Evolutionary conservation across 2,329 filamentous ascomycete species (phyloP).

Genomic region (Exophiala viscosa): DNA sequence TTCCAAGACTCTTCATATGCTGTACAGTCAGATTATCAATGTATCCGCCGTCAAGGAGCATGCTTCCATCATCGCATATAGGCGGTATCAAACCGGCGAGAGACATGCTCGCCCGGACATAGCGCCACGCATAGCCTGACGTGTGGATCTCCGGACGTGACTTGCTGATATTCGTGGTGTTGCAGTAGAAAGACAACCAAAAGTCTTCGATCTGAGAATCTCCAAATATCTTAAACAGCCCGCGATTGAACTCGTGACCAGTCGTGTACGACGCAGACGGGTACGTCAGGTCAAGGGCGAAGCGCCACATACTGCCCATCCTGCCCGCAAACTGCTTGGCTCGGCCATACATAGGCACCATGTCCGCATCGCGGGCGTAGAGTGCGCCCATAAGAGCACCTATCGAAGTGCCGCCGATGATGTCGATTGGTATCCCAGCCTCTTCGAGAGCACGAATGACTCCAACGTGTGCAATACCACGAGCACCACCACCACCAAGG

Average conservation of each 20-base stretch:
- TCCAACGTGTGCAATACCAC: constrained; percentile 88
- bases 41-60: constrained; percentile 95
- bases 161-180: constrained; percentile 98
- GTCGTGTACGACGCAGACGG: constrained; percentile 96
- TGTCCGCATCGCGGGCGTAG: constrained; percentile 92
- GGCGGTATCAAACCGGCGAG: constrained; percentile 88
- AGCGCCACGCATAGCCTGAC: constrained; percentile 95
- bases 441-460: constrained; percentile 95
- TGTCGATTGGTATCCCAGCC: constrained; percentile 90
- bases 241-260: constrained; percentile 96
- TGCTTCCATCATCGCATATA: constrained; percentile 92
- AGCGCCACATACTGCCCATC: constrained; percentile 99
- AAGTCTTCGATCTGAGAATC: constrained; percentile 98
- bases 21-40: constrained; percentile 95
- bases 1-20: constrained; percentile 93
- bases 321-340: constrained; percentile 96
- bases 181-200: constrained; percentile 98
- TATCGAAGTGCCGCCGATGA: constrained; percentile 93
- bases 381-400: constrained; percentile 92
- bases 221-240: constrained; percentile 97
- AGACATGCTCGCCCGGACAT: constrained; percentile 94
- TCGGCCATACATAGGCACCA: constrained; percentile 93
- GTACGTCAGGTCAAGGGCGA: constrained; percentile 92
- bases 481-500: constrained; percentile 85
- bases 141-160: constrained; percentile 89